Evolutionary conservation across 139 green algal species (phyloP).

Genomic region (Zygnema circumcarinatum): DNA sequence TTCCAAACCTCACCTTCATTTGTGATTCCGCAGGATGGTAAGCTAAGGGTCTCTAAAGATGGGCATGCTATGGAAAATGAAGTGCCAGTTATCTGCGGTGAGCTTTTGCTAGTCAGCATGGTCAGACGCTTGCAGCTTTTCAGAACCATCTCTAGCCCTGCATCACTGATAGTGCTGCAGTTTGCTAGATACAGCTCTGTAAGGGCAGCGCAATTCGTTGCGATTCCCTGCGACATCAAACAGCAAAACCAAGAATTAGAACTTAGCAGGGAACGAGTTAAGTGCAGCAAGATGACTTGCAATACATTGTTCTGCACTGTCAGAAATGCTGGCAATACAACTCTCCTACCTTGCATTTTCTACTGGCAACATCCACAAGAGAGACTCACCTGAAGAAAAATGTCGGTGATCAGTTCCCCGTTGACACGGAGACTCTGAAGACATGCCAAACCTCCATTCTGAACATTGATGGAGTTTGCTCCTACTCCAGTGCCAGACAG

Average conservation of each 20-base stretch:
- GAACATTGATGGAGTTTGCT: not conserved
- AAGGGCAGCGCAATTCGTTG: slow-evolving; percentile 7
- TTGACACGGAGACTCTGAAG: slow-evolving; percentile 19
- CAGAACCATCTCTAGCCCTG: slow-evolving; percentile 16
- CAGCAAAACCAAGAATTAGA: too few relatives aligned
- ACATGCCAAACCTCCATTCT: slow-evolving; percentile 5
- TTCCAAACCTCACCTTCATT: slow-evolving; percentile 39
- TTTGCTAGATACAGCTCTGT: slow-evolving; percentile 30
- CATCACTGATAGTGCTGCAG: slow-evolving; percentile 29
- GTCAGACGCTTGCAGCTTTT: not conserved
- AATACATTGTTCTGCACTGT: too few relatives aligned
- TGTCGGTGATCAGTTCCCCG: slow-evolving; percentile 31
- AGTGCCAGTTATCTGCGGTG: not conserved
- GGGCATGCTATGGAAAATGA: slow-evolving; percentile 5
- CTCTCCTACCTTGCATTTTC: too few relatives aligned
- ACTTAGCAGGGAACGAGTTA: too few relatives aligned
- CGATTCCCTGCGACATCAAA: slow-evolving; percentile 6
- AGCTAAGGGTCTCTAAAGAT: not conserved
- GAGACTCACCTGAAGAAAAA: not conserved
- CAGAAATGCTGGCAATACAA: too few relatives aligned
- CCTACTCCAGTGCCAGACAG: slow-evolving; percentile 30
- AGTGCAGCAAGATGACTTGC: too few relatives aligned
- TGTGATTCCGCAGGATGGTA: slow-evolving; percentile 32
- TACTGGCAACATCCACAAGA: too few relatives aligned
- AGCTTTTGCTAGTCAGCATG: slow-evolving; percentile 16